Evolutionary conservation across 306 rosid species (phyloP).

Genomic region (Alnus glutinosa): DNA sequence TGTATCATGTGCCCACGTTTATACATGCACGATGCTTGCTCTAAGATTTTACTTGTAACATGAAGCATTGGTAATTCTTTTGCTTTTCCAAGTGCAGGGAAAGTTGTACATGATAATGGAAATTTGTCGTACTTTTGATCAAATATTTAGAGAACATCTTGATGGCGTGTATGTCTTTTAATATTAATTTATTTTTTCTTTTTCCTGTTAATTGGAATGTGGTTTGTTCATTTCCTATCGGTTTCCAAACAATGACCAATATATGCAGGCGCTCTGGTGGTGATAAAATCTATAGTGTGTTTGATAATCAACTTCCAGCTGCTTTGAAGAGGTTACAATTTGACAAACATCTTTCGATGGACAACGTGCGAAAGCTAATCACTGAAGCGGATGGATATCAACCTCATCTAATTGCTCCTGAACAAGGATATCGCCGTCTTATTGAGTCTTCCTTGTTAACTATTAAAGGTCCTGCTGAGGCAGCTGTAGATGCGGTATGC

Average conservation of each 20-base stretch:
- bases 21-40: background rate
- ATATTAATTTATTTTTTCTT: constrained; percentile 13
- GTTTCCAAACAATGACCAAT: constrained; percentile 7
- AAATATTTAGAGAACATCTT: constrained; percentile 84
- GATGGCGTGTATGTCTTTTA: constrained; percentile 76
- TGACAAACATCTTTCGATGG: constrained; percentile 94
- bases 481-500: constrained; percentile 88
- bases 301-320: constrained; percentile 95
- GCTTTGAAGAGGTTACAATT: constrained; percentile 91
- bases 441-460: constrained; percentile 76
- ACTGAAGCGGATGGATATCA: constrained; percentile 99
- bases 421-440: constrained; percentile 92
- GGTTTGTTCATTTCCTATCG: constrained; percentile 1
- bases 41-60: background rate
- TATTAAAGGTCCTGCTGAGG: constrained; percentile 94
- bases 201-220: constrained; percentile 10
- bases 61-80: background rate
- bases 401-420: constrained; percentile 95
- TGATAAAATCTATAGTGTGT: constrained; percentile 78
- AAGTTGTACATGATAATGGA: constrained; percentile 88
- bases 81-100: constrained; percentile 51
- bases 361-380: constrained; percentile 79
- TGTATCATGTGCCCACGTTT: too few relatives aligned
- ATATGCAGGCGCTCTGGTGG: constrained; percentile 83
- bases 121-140: constrained; percentile 84